Evolutionary conservation across 176 grass and related monocot genomes (phyloP).

Genomic region (Musa acuminata): DNA sequence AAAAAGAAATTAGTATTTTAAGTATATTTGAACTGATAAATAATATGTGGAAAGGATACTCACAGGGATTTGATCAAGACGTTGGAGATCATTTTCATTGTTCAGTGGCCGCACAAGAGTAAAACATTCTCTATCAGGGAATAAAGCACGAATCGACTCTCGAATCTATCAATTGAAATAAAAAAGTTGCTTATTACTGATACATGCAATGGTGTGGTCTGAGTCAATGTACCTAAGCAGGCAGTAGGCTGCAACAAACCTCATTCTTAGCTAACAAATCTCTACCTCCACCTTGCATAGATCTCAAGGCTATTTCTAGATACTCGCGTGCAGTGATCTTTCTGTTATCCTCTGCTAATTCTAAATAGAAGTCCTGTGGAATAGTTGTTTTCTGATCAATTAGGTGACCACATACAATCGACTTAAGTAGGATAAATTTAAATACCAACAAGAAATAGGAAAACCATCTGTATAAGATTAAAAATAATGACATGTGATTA

Average conservation of each 20-base stretch:
- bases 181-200: background rate
- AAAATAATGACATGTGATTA: slow-evolving; percentile 17
- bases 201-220: slow-evolving; percentile 1
- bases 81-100: slow-evolving; percentile 87
- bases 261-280: slow-evolving; percentile 68
- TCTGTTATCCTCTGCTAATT: slow-evolving; percentile 78
- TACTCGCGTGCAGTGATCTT: slow-evolving; percentile 96
- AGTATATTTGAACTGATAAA: background rate
- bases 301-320: slow-evolving; percentile 77
- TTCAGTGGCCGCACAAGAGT: slow-evolving; percentile 87
- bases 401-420: background rate
- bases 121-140: slow-evolving; percentile 95
- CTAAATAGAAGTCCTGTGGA: slow-evolving; percentile 83
- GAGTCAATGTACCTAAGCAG: slow-evolving; percentile 5
- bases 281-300: slow-evolving; percentile 65
- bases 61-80: slow-evolving; percentile 87
- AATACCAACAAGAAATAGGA: slow-evolving; percentile 2
- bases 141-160: slow-evolving; percentile 86
- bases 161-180: slow-evolving; percentile 41
- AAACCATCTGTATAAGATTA: background rate
- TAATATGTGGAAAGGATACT: slow-evolving; percentile 12
- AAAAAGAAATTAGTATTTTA: slow-evolving; percentile 14
- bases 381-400: background rate
- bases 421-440: no score
- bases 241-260: slow-evolving; percentile 24